Base-by-base conservation (phyloP, 2,329 filamentous ascomycete species). In the Emmonsiellopsis sp. region DNA sequence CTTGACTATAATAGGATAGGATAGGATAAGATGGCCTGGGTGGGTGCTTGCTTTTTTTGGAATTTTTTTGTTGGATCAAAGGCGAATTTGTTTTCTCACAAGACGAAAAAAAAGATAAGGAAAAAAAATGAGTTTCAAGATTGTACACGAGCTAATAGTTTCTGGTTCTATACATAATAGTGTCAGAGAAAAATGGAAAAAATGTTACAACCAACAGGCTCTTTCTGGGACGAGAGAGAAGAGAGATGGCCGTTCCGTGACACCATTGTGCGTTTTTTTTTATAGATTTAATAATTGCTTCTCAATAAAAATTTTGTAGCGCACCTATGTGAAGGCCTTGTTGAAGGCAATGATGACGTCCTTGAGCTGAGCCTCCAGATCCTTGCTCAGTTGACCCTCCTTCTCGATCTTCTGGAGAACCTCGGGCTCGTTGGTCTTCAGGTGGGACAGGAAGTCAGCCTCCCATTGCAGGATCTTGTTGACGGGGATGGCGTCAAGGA, bases 381-480 rank as follows among this genome's bases (percentile, higher is more conserved):
- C 92, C 84, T 96, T 96, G 86, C 87, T 93, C 73, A 98, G 76
- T 61, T 89, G 82, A 74, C 92, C 92, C 83, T 97, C 90, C 83
- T 92, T 93, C 70, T 95, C 90, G 65, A 98, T 96, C 67, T 83
- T 86, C 67, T 84, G 79, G 61, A 95, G 77, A 62, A 97, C 76
- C 60, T 91, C 90, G 49, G 82, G 69, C 83, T 96, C 87, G 81
- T 92, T 95, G 74, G 82, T 86, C 82, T 85, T 90, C 70, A 98
- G 81, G 82, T 96, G 88, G 63, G 86, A 78, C 59, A 96, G 80
- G 86, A 95, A 94, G 78, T 97, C 92, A 68, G 85, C 65, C 83
- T 98, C 93, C 90, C 92, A 98, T 74, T 83, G 75, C 61, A 93
- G 84, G 66, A 98, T 87, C 86, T 92, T 95, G 83, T 62, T 73